Percentiles rank a stretch among this genome's conserved stretches.
Conservation (phyloP, 805 yeast genomes). For the Trichomonascus vanleenenianus region DNA sequence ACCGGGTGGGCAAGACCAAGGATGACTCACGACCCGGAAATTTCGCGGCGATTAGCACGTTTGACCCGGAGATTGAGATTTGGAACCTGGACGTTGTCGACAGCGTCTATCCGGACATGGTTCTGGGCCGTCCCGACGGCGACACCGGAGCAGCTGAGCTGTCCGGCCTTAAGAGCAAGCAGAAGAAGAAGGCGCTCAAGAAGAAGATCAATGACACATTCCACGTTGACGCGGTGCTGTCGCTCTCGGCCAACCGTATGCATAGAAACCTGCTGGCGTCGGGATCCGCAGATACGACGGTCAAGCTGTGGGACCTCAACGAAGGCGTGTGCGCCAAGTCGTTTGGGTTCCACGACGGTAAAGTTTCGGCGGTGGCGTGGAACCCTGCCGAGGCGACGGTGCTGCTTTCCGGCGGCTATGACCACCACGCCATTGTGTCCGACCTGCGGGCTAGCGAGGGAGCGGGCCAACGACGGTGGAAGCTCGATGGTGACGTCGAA, state of each 20-base stretch:
- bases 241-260: constrained; percentile 70
- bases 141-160: constrained; percentile 25
- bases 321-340: constrained; percentile 72
- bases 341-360: constrained; percentile 66
- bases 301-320: constrained; percentile 90
- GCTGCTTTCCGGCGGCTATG: constrained; percentile 91
- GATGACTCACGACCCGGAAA: constrained; percentile 57
- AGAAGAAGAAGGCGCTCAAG: constrained; percentile 47
- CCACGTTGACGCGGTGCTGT: constrained; percentile 90
- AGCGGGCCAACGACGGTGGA: constrained; percentile 51
- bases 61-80: constrained; percentile 94
- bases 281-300: constrained; percentile 91
- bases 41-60: constrained; percentile 94
- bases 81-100: constrained; percentile 94
- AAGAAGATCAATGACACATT: constrained; percentile 52
- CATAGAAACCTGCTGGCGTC: constrained; percentile 86
- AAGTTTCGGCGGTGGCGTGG: constrained; percentile 87
- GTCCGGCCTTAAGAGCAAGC: constrained; percentile 24
- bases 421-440: constrained; percentile 63
- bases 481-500: constrained; percentile 76
- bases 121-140: constrained; percentile 58
- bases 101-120: constrained; percentile 89
- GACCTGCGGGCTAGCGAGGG: constrained; percentile 70
- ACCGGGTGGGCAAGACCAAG: constrained; percentile 40
- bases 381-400: constrained; percentile 43